Evolutionary conservation across 2,329 filamentous ascomycete genomes (phyloP).

Genomic region (Fusarium mundagurra): DNA sequence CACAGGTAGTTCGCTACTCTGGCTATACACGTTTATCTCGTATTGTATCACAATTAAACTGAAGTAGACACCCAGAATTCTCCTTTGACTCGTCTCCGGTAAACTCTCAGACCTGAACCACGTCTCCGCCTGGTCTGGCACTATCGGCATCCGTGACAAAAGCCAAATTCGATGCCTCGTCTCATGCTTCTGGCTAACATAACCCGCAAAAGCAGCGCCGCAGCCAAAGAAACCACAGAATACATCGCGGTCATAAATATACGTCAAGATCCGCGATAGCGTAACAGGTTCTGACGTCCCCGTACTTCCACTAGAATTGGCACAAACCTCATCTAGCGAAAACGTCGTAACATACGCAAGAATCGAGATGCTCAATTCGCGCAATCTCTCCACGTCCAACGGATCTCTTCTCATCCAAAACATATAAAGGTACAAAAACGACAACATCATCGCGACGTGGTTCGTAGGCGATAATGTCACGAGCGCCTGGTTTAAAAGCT

Average conservation of each 20-base stretch:
- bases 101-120: not conserved
- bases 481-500: not conserved
- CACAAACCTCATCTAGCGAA: conserved; percentile 1
- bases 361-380: not conserved
- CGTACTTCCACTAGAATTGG: not conserved
- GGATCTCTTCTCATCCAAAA: conserved; percentile 14
- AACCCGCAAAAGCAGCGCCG: not conserved
- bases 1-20: not conserved
- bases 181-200: conserved; percentile 9
- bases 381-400: not conserved
- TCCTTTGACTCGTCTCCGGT: not conserved
- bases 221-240: conserved; percentile 16
- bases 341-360: conserved; percentile 5
- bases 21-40: conserved; percentile 15
- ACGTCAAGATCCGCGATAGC: not conserved
- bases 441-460: conserved; percentile 12
- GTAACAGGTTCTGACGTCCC: not conserved
- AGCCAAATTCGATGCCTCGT: conserved; percentile 12
- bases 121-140: not conserved
- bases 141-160: not conserved
- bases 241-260: conserved; percentile 6
- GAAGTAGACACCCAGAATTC: conserved; percentile 1
- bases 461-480: not conserved
- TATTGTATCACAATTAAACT: not conserved
- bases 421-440: conserved; percentile 6